These are phyloP conservation scores for Pistacia integerrima DNA, from an alignment of 345 rosid genomes.

Conservation along the genomic window DNA sequence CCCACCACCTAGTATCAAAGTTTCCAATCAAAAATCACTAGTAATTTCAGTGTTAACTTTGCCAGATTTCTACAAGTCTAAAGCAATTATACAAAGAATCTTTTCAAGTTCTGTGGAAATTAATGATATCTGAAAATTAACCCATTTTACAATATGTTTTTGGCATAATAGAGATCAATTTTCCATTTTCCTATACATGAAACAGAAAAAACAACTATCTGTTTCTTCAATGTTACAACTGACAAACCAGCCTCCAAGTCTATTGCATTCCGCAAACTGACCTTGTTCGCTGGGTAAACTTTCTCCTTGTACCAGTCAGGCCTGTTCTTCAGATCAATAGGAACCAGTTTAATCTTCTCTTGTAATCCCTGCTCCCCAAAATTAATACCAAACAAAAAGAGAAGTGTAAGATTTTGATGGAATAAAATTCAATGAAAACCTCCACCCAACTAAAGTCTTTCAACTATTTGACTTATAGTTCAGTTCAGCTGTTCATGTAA, in stretches of 20 bases:
- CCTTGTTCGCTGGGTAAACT: conserved; percentile 82
- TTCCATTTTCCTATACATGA: not conserved
- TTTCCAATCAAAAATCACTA: not conserved
- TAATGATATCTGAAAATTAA: not conserved
- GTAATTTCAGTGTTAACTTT: not conserved
- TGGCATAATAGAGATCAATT: not conserved
- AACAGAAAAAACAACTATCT: not conserved
- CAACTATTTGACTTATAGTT: not conserved
- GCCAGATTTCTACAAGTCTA: not conserved
- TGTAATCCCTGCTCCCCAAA: conserved; percentile 67
- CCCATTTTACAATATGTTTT: not conserved
- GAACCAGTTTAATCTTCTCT: conserved; percentile 73
- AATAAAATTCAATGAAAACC: too few species aligned
- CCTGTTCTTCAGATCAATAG: conserved; percentile 63
- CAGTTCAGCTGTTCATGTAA: not conserved
- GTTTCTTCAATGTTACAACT: not conserved
- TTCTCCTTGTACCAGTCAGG: conserved; percentile 90
- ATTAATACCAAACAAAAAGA: conserved; percentile 5
- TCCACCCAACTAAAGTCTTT: too few species aligned
- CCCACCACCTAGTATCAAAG: not conserved
- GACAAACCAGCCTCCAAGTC: not conserved
- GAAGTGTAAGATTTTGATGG: too few species aligned
- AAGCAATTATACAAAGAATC: not conserved
- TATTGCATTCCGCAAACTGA: conserved; percentile 19
- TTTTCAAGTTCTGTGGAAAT: not conserved